Evolutionary conservation across 2,329 filamentous ascomycete species (phyloP), one percentile per base, ranked within the genome.

Genomic region (Trichophyton mentagrophytes): DNA sequence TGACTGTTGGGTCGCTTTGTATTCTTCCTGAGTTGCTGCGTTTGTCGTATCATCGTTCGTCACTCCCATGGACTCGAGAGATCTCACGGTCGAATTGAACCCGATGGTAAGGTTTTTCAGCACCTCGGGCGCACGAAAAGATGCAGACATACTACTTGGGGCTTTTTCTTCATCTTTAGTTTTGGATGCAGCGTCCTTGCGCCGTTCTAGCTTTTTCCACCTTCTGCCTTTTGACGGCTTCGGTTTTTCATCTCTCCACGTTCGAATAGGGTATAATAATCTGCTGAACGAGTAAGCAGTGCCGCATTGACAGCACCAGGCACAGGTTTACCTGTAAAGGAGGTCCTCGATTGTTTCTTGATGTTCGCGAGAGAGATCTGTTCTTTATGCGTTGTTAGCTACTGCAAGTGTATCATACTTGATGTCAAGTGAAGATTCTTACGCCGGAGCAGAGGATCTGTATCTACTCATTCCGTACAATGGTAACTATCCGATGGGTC

Each of bases 61-160:
- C 25, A 33, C 17, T 27, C 61, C 56, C 30, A 61, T 33, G 22
- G 36, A 22, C 42, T 61, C 60, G 5, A 61, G 51, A 5, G 11
- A 36, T 30, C 15, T 51, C 27, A 58, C 22, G 3, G 62, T 63
- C 17, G 60, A 61, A 42, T 63, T 63, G 30, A 60, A 63, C 3
- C 62, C 62, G 8, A 58, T 44, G 27, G 62, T 61, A 33, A 63
- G 17, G 47, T 61, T 15, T 30, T 25, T 25, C 25, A 55, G 36
- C 13, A 60, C 36, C 6, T 60, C 59, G 7, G 61, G 61, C 2
- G n/a, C 44, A n/a, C 7, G 17, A 57, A 27, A 56, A 47, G 44
- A 22, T 13, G 49, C 2, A 11, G 3, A 44, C 17, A 30, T 11
- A 6, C 20, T 22, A 20, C 9, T 11, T 33, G 51, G 7, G 7